Evolutionary conservation across 371 early-diverging fungal genomes (phyloP), one percentile per base, ranked within the genome.

Genomic region (Parasitella parasitica): DNA sequence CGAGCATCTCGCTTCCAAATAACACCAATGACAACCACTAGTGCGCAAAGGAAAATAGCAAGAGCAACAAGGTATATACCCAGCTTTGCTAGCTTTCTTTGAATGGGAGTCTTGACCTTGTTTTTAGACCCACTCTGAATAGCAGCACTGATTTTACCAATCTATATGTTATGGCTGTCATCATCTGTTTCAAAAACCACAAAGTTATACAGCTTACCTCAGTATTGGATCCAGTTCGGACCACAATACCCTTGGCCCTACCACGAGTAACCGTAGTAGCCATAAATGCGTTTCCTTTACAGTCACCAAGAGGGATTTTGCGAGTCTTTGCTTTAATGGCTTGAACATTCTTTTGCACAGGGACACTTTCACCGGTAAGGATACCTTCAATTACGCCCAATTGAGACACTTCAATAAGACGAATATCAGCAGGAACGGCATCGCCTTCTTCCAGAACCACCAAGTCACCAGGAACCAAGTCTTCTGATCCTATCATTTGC

Each of bases 71-170:
- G 83, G 20, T 76, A 80, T 22, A 77, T 67, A 22, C 89, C 95
- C 22, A 94, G 76, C 26, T 69, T 80, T n/a, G 72, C 71, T 11
- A 94, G 76, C 61, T 90, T 91, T 57, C 71, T 76, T 68, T 94
- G 93, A 58, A 94, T 88, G 36, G 92, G 89, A 4, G 95, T 95
- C 63, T 84, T 82, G 35, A 82, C 82, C 58, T 85, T 83, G 30
- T 67, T 66, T 43, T 84, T 78, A 11, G 88, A 85, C 20, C 85
- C 82, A 30, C 88, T 86, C 59, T 90, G 87, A 54, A 97, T 90
- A 51, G 94, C 91, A 16, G 90, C 85, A 58, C 92, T 91, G 49
- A 97, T 96, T 72, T 91, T 88, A 54, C 97, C 97, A 63, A 97
- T 94, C 83, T 63, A 11, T 32, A 70, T 55, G 12, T 9, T 8